phyloP scores from a whole-genome alignment of 2,329 filamentous ascomycete genomes.

The Cercospora zeina region DNA sequence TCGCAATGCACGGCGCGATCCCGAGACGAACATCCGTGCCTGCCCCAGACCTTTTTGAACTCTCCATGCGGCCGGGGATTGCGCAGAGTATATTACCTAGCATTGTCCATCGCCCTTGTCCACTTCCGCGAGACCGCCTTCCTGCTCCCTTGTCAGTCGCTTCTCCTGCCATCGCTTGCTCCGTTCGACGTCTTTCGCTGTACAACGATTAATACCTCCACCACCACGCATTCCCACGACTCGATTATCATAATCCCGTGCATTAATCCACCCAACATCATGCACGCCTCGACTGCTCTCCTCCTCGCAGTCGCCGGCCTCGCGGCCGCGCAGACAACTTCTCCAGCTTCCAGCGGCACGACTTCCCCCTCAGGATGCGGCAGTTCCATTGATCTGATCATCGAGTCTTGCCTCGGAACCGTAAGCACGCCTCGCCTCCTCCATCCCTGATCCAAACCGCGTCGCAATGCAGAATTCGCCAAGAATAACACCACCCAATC shows the following conservation, averaged over 20 bases:
- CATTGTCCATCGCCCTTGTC: not conserved
- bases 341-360: constrained; percentile 29
- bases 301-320: constrained; percentile 43
- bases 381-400: constrained; percentile 43
- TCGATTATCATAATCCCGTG: constrained; percentile 3
- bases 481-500: too few species aligned
- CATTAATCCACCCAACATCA: constrained; percentile 14
- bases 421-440: not conserved
- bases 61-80: not conserved
- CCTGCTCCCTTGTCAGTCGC: not conserved
- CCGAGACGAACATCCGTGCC: constrained; percentile 2
- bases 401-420: constrained; percentile 18
- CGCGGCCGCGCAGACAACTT: constrained; percentile 43
- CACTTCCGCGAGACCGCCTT: not conserved
- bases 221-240: not conserved
- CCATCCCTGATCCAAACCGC: too few species aligned
- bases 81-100: not conserved
- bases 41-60: not conserved
- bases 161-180: not conserved
- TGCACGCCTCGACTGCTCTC: constrained; percentile 27
- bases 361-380: constrained; percentile 40
- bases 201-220: not conserved
- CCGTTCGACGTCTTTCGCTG: constrained; percentile 2
- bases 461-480: too few species aligned
- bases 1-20: not conserved